Base-by-base conservation (phyloP, 2,329 filamentous ascomycete species). In the Colletotrichum sp. region DNA sequence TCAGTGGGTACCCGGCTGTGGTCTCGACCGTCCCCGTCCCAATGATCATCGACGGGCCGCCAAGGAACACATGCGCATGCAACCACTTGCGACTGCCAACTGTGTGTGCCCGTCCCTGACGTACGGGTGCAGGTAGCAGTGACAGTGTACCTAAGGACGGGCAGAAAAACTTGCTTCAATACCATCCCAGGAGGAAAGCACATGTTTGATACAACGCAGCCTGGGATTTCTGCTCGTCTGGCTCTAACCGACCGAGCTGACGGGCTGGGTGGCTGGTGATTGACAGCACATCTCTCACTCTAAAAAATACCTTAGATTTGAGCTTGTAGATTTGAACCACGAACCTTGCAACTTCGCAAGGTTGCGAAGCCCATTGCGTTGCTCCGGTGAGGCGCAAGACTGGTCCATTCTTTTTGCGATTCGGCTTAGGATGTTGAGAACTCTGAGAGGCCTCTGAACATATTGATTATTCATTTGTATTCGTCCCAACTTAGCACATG, bases 1-100 rank as follows among this genome's bases (percentile, higher is more conserved):
- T 73, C 73, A 52, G 73, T 64, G 73, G 73, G 16, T 28, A 18
- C 26, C 69, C 38, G 63, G 64, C 34, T 71, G 52, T 34, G 69
- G 69, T 68, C 73, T 71, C 60, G 73, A 72, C 69, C 32, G 57
- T 61, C 55, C 63, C 73, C 73, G 73, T 75, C 28, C 60, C 57
- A 67, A 67, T 67, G 67, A 71, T 61, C 60, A 74, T 61, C 72
- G 26, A 71, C 72, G 67, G 71, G 67, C 72, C 72, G 72, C 52
- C 67, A 67, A 67, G 68, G 60, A 74, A 43, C 38, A 43, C 36
- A 73, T 55, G 71, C 30, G 26, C 57, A 73, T 73, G 71, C 71
- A 48, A 73, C 71, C 61, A 48, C 52, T 67, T 43, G 9, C 18
- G 18, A n/a, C 38, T 43, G 34, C 71, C 38, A 30, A 55, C 28